Base-by-base conservation (phyloP, 1,284 basidiomycete genomes). In the Tremellales sp. region DNA sequence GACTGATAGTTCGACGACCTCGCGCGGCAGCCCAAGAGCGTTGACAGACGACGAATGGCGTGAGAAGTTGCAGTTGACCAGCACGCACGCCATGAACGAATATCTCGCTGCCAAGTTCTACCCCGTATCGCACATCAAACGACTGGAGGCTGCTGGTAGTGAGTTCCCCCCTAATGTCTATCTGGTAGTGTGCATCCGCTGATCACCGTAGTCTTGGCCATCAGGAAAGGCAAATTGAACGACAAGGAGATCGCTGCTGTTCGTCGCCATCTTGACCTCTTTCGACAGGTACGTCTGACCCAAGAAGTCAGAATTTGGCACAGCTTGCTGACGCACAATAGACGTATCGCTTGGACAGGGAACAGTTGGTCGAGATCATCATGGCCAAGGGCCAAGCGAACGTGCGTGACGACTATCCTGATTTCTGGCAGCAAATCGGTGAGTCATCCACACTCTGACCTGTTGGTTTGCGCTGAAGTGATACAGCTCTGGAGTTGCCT, bases 341-440 rank as follows among this genome's bases (percentile, higher is more conserved):
- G 65, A 41, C 54, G 1, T 47, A 65, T 40, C 39, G 53, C 3
- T n/a, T 68, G 48, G 48, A 41, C 22, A 51, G 65, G 10, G 46
- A 54, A 10, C 55, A 62, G 27, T 42, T 72, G 7, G 41, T 61
- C 1, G 57, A 64, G 3, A 41, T 63, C 3, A 57, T 70, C 45
- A 60, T 69, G 55, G 51, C 53, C 29, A 65, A 61, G 39, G 44
- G 45, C 8, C 25, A 41, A n/a, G 24, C 17, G 3, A 45, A 43
- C 13, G 61, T 57, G 25, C 49, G 57, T 21, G 53, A 52, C 21
- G 54, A 51, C 12, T 67, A 58, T 46, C 53, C 54, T 8, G 53
- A 57, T 37, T 69, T 72, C 46, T 72, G 62, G 63, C 52, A 57
- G 10, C 63, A 70, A 17, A 41, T 67, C n/a, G 64, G 65, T 65